These are phyloP conservation scores for Mycena latifolia DNA, from an alignment of 768 basidiomycete species.

Conservation along the genomic window DNA sequence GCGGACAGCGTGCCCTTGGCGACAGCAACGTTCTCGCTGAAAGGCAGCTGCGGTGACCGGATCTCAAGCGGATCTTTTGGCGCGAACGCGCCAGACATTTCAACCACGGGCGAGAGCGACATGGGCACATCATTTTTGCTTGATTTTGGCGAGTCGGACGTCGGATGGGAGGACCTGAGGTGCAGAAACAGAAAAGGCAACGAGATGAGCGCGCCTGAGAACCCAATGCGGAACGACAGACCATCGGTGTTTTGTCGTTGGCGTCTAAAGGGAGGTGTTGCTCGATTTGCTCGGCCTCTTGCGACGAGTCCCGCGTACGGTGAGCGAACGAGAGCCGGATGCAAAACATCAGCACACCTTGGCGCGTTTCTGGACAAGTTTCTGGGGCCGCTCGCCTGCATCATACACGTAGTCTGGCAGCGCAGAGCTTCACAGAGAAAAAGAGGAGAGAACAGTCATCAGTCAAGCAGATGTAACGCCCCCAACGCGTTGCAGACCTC, in stretches of 20 bases:
- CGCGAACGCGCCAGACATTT: conserved; percentile 47
- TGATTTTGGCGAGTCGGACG: conserved; percentile 40
- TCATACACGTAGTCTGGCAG: conserved; percentile 90
- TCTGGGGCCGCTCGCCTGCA: conserved; percentile 81
- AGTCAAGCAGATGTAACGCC: conserved; percentile 23
- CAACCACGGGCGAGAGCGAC: conserved; percentile 34
- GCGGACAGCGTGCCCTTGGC: conserved; percentile 44
- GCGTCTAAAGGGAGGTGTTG: conserved; percentile 61
- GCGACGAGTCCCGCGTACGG: conserved; percentile 19
- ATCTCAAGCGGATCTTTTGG: conserved; percentile 48
- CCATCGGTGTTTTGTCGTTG: conserved; percentile 57
- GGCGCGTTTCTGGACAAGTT: conserved; percentile 77
- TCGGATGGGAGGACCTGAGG: conserved; percentile 46
- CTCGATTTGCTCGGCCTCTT: conserved; percentile 59
- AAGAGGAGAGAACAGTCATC: conserved; percentile 7
- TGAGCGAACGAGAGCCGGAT: conserved; percentile 27
- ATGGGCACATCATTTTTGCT: conserved; percentile 47
- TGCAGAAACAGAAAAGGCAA: conserved; percentile 32
- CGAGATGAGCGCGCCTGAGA: conserved; percentile 38
- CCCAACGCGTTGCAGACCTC: conserved; percentile 63
- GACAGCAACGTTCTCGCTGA: conserved; percentile 58
- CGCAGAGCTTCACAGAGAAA: conserved; percentile 61
- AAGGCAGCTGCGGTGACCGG: conserved; percentile 57
- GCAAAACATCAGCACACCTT: conserved; percentile 60
- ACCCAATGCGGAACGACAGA: conserved; percentile 20